Evolutionary conservation across 306 rosid species (phyloP), one percentile per base, ranked within the genome.

Genomic region (Corylus americana): DNA sequence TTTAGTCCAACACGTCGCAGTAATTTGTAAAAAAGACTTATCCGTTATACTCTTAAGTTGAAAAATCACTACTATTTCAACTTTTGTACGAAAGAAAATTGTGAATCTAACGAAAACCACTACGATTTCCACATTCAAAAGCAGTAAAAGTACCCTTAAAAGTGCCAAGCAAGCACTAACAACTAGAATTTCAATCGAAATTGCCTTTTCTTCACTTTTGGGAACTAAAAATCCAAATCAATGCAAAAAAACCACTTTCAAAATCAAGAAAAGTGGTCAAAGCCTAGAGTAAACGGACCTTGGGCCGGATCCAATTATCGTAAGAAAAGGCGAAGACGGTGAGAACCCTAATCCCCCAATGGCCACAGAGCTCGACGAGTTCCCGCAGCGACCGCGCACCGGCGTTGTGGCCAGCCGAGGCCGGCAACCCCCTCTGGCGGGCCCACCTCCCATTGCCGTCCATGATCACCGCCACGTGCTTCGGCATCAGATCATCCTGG

Each of bases 361-460:
- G 78, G 25, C 78, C 3, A 31, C 92, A 90, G 0, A 91, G 55
- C 79, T 78, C 89, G 49, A 88, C 80, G 2, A 89, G 5, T 78
- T 39, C 74, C 55, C 51, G 78, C 85, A 94, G 77, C 0, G 93
- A 78, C 58, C 64, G 70, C 4, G 76, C 81, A 2, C 98, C 97
- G 18, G 95, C 92, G 55, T 66, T 42, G 55, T 94, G 92, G 4
- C 97, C 98, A 1, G 74, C 81, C 11, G 84, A 77, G n/a, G 82
- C 49, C 59, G 89, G 67, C 82, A 86, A 39, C 8, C 85, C 82
- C 53, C 76, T 80, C 88, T 55, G n/a, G 85, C 70, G 55, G 16
- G 93, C 98, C 96, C 98, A 94, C 87, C 97, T 77, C 63, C 84
- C 87, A 49, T 94, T 89, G 3, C 96, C 97, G 31, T 94, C 98